Percentiles rank a stretch among this genome's conserved stretches.
Conservation (phyloP, 2,329 filamentous ascomycete species). For the Zalaria sp. region DNA sequence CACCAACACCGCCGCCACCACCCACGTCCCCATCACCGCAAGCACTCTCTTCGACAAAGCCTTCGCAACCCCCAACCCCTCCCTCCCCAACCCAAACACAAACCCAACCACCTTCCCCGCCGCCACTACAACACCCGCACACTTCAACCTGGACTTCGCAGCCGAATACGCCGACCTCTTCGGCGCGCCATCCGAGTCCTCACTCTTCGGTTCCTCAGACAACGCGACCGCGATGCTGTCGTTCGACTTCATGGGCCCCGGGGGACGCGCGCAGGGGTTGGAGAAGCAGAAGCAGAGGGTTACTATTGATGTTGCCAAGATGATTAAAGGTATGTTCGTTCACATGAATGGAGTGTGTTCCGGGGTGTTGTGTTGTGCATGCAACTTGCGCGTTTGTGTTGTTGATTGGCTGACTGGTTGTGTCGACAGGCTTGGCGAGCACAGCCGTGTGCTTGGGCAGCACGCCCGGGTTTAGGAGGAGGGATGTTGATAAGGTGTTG, state of each 20-base stretch:
- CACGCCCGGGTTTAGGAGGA: slow-evolving; percentile 27
- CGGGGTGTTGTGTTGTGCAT: background rate
- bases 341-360: background rate
- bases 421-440: slow-evolving; percentile 18
- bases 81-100: no score
- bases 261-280: background rate
- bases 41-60: background rate
- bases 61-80: background rate
- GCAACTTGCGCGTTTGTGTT: background rate
- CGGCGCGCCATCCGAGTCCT: background rate
- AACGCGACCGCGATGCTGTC: background rate
- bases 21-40: background rate
- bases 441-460: slow-evolving; percentile 28
- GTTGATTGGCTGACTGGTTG: no score
- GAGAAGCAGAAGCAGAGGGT: slow-evolving; percentile 18
- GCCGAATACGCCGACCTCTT: no score
- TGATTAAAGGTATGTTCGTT: slow-evolving; percentile 27
- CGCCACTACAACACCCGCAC: no score
- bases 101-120: no score
- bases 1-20: slow-evolving; percentile 2
- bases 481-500: slow-evolving; percentile 28
- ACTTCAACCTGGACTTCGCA: no score
- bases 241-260: background rate
- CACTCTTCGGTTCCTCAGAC: background rate
- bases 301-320: slow-evolving; percentile 27